Conservation (phyloP, 371 early-diverging fungal species). For the Zopfochytrium polystomum region DNA sequence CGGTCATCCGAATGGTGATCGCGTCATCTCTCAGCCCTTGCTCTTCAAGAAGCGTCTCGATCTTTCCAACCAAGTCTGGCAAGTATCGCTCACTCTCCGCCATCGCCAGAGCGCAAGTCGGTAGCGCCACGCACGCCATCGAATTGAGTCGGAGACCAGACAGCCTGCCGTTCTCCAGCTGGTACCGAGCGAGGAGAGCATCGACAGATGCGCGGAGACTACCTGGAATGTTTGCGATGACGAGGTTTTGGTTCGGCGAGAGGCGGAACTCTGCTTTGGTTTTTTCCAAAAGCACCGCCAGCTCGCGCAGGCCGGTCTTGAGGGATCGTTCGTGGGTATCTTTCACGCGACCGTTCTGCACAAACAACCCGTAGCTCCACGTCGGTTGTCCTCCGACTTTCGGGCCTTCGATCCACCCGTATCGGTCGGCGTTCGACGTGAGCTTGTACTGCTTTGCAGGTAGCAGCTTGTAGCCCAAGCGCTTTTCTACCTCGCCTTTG, state of each 20-base stretch:
- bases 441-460: constrained; percentile 70
- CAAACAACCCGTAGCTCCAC: constrained; percentile 84
- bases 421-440: constrained; percentile 83
- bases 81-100: constrained; percentile 94
- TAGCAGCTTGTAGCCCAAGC: constrained; percentile 69
- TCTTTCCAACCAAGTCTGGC: constrained; percentile 71
- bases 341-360: constrained; percentile 89
- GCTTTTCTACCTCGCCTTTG: constrained; percentile 75
- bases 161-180: constrained; percentile 76
- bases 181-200: constrained; percentile 68
- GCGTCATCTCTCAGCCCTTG: constrained; percentile 80
- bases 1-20: constrained; percentile 93
- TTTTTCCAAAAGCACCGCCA: constrained; percentile 49
- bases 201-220: constrained; percentile 68
- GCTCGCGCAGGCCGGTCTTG: constrained; percentile 75
- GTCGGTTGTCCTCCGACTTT: no score
- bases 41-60: constrained; percentile 75
- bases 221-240: constrained; percentile 74
- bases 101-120: constrained; percentile 92
- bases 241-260: constrained; percentile 87
- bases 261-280: constrained; percentile 77
- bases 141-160: constrained; percentile 79
- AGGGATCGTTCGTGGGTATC: constrained; percentile 73
- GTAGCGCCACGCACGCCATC: constrained; percentile 93
- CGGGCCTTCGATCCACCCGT: constrained; percentile 76